phyloP scores from a whole-genome alignment of 1,284 basidiomycete species.

The Caloboletus inedulis region DNA sequence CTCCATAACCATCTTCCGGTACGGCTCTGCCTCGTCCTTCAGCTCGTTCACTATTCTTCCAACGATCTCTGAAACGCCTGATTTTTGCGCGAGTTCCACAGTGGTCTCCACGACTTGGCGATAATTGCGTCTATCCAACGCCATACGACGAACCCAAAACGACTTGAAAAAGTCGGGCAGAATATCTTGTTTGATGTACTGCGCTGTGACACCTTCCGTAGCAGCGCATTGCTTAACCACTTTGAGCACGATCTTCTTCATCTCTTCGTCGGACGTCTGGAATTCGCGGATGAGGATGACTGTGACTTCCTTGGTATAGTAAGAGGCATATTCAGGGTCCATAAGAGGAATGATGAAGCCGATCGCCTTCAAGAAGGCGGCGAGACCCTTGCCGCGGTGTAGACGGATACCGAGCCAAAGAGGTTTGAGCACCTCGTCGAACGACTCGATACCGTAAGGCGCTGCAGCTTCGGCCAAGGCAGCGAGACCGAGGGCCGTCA shows the following conservation, averaged over 20 bases:
- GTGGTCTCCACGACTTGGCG: slow-evolving; percentile 98
- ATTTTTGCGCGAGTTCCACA: slow-evolving; percentile 95
- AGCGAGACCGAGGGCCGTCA: slow-evolving; percentile 97
- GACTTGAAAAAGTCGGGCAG: slow-evolving; percentile 99
- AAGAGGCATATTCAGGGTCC: slow-evolving; percentile 98
- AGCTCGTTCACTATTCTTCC: slow-evolving; percentile 94
- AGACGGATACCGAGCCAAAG: slow-evolving; percentile 97
- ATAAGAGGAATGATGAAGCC: slow-evolving; percentile 99
- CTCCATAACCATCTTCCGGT: slow-evolving; percentile 99
- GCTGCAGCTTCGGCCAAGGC: slow-evolving; percentile 96
- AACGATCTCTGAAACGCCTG: slow-evolving; percentile 94
- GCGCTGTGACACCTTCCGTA: slow-evolving; percentile 92
- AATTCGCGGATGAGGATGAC: slow-evolving; percentile 99
- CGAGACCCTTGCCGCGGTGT: slow-evolving; percentile 96
- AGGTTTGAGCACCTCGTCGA: slow-evolving; percentile 97
- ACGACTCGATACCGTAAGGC: slow-evolving; percentile 99
- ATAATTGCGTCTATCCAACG: slow-evolving; percentile 94
- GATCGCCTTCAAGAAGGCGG: slow-evolving; percentile 98
- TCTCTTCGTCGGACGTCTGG: slow-evolving; percentile 99
- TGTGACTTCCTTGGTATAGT: slow-evolving; percentile 97
- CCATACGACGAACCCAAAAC: slow-evolving; percentile 98
- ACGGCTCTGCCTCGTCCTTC: slow-evolving; percentile 96
- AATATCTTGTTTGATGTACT: slow-evolving; percentile 95
- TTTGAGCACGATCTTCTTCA: slow-evolving; percentile 99
- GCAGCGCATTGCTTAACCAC: slow-evolving; percentile 99